A percentile compares a stretch with the other conserved stretches of the same genome.
Conservation (phyloP, 2,329 filamentous ascomycete genomes). For the Clonostachys sp. region DNA sequence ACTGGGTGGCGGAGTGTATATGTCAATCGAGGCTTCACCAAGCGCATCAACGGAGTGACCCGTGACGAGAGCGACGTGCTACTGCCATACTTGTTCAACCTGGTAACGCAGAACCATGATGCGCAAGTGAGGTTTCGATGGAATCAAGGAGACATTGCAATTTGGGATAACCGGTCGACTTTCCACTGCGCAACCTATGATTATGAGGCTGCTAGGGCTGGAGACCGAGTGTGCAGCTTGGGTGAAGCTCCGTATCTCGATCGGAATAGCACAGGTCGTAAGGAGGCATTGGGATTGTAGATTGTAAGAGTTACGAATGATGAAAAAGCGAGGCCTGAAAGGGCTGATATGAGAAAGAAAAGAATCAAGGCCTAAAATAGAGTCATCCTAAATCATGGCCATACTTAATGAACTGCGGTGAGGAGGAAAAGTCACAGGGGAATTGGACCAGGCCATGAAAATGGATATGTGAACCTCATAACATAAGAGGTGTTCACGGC, state of each 20-base stretch:
- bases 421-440: no score
- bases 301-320: neutral
- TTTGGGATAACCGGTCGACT: slow-evolving; percentile 61
- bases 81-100: slow-evolving; percentile 40
- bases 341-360: no score
- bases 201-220: slow-evolving; percentile 40
- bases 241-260: slow-evolving; percentile 39
- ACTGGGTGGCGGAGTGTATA: slow-evolving; percentile 54
- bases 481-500: no score
- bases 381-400: no score
- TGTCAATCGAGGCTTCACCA: slow-evolving; percentile 45
- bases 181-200: slow-evolving; percentile 56
- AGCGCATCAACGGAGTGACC: slow-evolving; percentile 49
- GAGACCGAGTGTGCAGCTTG: slow-evolving; percentile 33
- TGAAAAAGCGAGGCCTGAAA: no score
- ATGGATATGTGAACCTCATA: no score
- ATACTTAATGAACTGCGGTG: no score
- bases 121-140: slow-evolving; percentile 50
- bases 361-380: no score
- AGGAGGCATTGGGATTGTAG: slow-evolving; percentile 23
- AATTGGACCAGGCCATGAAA: no score
- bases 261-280: slow-evolving; percentile 25
- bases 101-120: slow-evolving; percentile 51
- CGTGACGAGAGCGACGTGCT: slow-evolving; percentile 48
- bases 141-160: slow-evolving; percentile 49